A percentile compares a stretch with the other conserved stretches of the same genome.
phyloP scores from a whole-genome alignment of 148 eudicot genomes.

The Diospyros kaki region DNA sequence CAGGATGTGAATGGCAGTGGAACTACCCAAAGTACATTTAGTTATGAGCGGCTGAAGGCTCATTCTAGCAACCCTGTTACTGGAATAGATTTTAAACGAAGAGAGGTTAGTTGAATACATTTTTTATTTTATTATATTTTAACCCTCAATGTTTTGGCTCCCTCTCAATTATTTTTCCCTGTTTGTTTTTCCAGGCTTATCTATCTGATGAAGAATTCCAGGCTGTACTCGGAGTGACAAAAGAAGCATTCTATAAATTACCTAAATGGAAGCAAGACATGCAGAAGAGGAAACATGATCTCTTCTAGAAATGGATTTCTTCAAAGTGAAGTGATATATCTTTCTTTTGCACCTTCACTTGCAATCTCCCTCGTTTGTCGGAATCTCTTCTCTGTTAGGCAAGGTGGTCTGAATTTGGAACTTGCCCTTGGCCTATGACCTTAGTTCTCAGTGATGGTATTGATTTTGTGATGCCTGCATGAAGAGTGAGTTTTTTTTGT shows the following conservation, averaged over 20 bases:
- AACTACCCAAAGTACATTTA: conserved; percentile 58
- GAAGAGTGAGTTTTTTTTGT: conserved; percentile 23
- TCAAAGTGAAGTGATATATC: neutral
- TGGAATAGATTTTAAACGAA: conserved; percentile 89
- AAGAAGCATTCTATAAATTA: conserved; percentile 76
- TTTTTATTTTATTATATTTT: neutral
- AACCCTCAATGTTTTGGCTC: neutral
- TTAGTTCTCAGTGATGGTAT: conserved; percentile 14
- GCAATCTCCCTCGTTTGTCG: neutral
- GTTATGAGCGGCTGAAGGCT: conserved; percentile 74
- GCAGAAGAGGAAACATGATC: conserved; percentile 84
- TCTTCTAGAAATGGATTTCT: conserved; percentile 46
- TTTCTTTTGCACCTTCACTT: conserved; percentile 9
- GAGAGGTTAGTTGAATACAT: conserved; percentile 65
- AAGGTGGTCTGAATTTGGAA: conserved; percentile 6
- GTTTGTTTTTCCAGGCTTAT: conserved; percentile 57
- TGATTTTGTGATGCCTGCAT: conserved; percentile 15
- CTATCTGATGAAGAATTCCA: conserved; percentile 85
- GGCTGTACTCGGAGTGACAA: conserved; percentile 57
- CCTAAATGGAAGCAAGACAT: conserved; percentile 99
- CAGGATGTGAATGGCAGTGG: conserved; percentile 59
- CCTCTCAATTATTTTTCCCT: neutral
- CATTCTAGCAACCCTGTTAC: conserved; percentile 84
- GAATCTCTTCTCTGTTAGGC: conserved; percentile 10
- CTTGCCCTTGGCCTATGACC: neutral